phyloP scores from a whole-genome alignment of 2,329 filamentous ascomycete genomes.

The Beauveria medogensis region DNA sequence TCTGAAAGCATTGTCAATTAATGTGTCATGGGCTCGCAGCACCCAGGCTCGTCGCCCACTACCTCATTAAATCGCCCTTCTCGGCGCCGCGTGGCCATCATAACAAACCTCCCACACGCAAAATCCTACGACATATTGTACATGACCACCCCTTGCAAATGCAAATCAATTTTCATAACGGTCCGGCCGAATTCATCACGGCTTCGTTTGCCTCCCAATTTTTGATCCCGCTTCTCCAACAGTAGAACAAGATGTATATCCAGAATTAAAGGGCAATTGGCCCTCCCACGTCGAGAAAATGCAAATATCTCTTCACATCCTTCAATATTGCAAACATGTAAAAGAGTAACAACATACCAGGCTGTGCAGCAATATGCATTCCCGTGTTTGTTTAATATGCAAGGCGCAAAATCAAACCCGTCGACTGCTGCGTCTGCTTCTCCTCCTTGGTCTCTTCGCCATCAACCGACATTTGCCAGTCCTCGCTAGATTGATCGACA shows the following conservation, averaged over 20 bases:
- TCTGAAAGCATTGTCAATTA: background rate
- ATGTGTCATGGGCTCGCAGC: background rate
- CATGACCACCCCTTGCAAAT: constrained; percentile 1
- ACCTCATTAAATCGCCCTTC: constrained; percentile 3
- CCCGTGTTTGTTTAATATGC: constrained; percentile 10
- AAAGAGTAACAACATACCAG: background rate
- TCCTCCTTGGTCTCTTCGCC: constrained; percentile 29
- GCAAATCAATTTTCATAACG: constrained; percentile 6
- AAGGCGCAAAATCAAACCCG: constrained; percentile 14
- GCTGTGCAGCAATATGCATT: background rate
- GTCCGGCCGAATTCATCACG: constrained; percentile 11
- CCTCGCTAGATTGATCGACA: constrained; percentile 37
- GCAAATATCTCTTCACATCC: background rate
- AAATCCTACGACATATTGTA: background rate
- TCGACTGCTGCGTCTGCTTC: constrained; percentile 16
- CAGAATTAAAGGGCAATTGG: background rate
- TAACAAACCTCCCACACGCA: background rate
- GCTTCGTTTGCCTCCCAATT: constrained; percentile 4
- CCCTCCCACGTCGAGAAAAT: background rate
- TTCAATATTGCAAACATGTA: background rate
- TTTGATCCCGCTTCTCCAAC: background rate
- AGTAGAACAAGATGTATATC: constrained; percentile 5
- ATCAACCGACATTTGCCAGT: constrained; percentile 57
- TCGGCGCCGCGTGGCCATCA: background rate
- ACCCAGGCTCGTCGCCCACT: background rate